Base-by-base conservation (phyloP, 768 basidiomycete species). In the Chalciporus chontae region DNA sequence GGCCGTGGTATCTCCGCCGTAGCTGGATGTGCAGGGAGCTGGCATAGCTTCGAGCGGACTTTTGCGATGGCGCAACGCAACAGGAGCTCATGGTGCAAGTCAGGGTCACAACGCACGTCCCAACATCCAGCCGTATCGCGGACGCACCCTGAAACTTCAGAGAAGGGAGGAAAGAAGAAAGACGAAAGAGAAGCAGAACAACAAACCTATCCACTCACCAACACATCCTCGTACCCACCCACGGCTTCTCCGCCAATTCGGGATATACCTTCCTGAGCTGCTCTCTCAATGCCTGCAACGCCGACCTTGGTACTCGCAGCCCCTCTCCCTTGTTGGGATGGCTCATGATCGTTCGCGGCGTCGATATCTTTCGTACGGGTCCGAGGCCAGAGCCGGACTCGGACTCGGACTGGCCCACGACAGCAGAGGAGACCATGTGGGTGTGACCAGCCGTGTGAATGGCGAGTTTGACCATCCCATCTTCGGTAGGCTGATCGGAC, bases 381-480 rank as follows among this genome's bases (percentile, higher is more conserved):
- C 10, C 2, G 5, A 18, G 34, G 15, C 32, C 4, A 10, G 15
- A 29, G 17, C 32, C 4, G 11, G 15, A 29, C 40, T 40, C 46
- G 51, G 47, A 39, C 2, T n/a, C 50, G 27, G 21, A 4, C 21
- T 31, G 13, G 18, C 15, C 5, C 14, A 41, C 29, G 17, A 47
- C 21, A 23, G 57, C 59, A 7, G 50, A 34, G 14, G 52, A 3
- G 19, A 57, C 29, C 55, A 51, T 58, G 54, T 83, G 71, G 26
- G 77, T 87, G 63, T 84, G 84, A 5, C 95, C 95, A 15, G 80
- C 77, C 36, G 73, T 69, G 66, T 96, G 92, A 34, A 87, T 79
- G 3, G 82, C 90, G 57, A 88, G 57, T 67, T 97, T 98, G 45
- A 98, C 65, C 43, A 90, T 60, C 55, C 83, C 77, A 34, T 82